phyloP scores from a whole-genome alignment of 495 filamentous ascomycete genomes.

The Opeltia flavorubescens region DNA sequence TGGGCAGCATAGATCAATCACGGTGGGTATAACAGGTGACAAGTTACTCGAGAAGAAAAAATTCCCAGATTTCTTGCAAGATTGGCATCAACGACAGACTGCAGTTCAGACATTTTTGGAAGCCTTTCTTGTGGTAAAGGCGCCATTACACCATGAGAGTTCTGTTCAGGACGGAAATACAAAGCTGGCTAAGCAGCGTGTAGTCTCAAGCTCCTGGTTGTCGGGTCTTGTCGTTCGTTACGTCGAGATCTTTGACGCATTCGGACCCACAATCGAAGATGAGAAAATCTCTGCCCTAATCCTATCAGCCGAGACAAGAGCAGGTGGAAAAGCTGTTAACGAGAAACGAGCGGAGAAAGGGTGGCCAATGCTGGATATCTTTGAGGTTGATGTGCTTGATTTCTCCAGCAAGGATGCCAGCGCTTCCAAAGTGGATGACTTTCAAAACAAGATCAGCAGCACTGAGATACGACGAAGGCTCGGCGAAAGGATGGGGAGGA shows the following conservation, averaged over 20 bases:
- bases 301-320: conserved; percentile 77
- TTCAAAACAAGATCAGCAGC: conserved; percentile 81
- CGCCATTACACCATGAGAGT: conserved; percentile 41
- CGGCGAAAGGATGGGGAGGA: conserved; percentile 15
- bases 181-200: neutral
- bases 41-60: conserved; percentile 78
- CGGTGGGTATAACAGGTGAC: conserved; percentile 80
- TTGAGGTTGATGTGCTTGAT: conserved; percentile 85
- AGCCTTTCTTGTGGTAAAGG: conserved; percentile 15
- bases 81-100: conserved; percentile 59
- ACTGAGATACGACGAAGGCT: conserved; percentile 48
- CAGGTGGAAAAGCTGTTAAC: conserved; percentile 76
- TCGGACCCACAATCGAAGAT: conserved; percentile 82
- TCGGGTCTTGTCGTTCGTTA: conserved; percentile 46
- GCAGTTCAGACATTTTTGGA: conserved; percentile 54
- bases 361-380: conserved; percentile 63
- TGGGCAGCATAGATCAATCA: conserved; percentile 36
- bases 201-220: conserved; percentile 22
- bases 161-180: neutral
- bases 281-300: conserved; percentile 65
- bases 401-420: conserved; percentile 38
- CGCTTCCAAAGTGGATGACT: conserved; percentile 33
- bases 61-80: conserved; percentile 61
- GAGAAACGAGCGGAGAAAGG: conserved; percentile 61
- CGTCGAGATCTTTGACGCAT: conserved; percentile 76